phyloP scores from a whole-genome alignment of 306 rosid genomes.

The Psophocarpus tetragonolobus region DNA sequence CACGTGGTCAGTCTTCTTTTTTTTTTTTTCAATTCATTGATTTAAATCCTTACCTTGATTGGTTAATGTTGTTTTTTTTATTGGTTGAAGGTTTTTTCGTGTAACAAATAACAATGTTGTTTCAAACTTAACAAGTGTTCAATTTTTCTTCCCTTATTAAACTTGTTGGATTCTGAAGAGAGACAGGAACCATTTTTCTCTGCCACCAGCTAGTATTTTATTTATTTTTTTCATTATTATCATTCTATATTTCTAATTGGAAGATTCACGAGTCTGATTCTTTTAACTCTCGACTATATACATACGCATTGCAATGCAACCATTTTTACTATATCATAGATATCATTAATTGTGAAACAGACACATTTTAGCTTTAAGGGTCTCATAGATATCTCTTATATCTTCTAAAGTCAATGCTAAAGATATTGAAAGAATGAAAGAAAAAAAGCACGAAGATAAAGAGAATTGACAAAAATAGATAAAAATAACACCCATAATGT shows the following conservation, averaged over 20 bases:
- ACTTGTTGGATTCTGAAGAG: neutral
- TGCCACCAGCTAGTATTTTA: neutral
- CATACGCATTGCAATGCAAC: neutral
- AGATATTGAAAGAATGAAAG: neutral
- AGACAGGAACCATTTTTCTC: neutral
- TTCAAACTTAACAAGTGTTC: no score
- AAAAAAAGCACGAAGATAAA: neutral
- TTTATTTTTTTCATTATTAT: neutral
- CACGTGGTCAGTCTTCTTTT: no score
- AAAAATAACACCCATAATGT: neutral
- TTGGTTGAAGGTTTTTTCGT: no score
- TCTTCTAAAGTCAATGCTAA: neutral
- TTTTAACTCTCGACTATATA: neutral
- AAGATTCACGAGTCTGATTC: neutral
- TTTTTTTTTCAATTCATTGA: no score
- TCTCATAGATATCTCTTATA: neutral
- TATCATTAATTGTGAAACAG: neutral
- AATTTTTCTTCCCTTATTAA: neutral
- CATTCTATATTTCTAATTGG: neutral
- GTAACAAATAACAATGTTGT: no score
- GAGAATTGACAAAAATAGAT: neutral
- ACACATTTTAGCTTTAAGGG: neutral
- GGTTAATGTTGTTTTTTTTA: no score
- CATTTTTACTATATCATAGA: constrained; percentile 14
- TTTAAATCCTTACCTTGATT: no score